Conservation (phyloP, 345 rosid genomes). For the Euphorbia lathyris region DNA sequence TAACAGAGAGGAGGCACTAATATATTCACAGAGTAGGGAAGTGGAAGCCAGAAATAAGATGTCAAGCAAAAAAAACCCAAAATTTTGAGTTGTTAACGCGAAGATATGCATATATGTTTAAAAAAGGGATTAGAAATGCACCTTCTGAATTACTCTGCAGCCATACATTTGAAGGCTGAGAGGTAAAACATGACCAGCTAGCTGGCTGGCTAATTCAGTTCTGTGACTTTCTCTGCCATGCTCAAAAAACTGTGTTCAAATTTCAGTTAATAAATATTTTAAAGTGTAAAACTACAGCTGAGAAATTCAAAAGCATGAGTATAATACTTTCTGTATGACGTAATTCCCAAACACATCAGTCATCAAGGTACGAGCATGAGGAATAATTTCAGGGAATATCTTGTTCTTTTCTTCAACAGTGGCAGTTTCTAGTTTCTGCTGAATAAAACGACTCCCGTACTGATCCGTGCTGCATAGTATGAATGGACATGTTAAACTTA, state of each 20-base stretch:
- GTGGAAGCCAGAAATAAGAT: not conserved
- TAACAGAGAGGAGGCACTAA: not conserved
- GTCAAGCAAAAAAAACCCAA: not conserved
- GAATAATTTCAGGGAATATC: constrained; percentile 77
- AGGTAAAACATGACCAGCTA: constrained; percentile 79
- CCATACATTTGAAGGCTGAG: constrained; percentile 98
- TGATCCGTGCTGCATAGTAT: constrained; percentile 76
- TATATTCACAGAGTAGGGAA: not conserved
- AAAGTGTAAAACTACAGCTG: not conserved
- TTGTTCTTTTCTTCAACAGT: constrained; percentile 66
- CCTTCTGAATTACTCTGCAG: constrained; percentile 99
- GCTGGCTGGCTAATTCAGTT: constrained; percentile 70
- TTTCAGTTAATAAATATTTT: constrained; percentile 20
- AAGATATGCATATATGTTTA: not conserved
- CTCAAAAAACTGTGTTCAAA: constrained; percentile 74
- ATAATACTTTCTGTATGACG: constrained; percentile 80
- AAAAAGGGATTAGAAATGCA: constrained; percentile 23
- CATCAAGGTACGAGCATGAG: constrained; percentile 83
- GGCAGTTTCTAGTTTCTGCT: constrained; percentile 90
- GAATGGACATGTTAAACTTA: constrained; percentile 15
- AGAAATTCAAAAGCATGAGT: constrained; percentile 11
- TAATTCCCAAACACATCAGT: constrained; percentile 99
- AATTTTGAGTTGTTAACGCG: not conserved
- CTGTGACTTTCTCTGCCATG: constrained; percentile 81
- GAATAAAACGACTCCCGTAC: constrained; percentile 95